These are phyloP conservation scores for Porcisia hertigi DNA, from an alignment of 208 protist genomes.

Conservation along the genomic window DNA sequence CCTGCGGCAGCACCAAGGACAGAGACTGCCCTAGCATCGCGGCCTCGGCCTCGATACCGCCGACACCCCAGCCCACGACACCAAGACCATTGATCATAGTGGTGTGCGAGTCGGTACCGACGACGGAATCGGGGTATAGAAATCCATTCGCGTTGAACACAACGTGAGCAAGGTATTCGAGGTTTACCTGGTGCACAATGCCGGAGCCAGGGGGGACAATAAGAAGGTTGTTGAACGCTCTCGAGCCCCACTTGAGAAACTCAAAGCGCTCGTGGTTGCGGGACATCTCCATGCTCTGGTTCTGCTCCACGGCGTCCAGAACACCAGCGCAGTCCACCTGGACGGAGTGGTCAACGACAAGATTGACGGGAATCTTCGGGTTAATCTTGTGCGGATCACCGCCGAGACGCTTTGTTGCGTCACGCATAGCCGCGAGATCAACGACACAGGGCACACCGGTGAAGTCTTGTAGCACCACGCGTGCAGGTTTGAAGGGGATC, in stretches of 20 bases:
- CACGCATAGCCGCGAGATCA: constrained; percentile 96
- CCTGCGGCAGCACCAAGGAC: constrained; percentile 94
- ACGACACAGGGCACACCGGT: constrained; percentile 96
- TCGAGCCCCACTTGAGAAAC: constrained; percentile 97
- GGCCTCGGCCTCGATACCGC: constrained; percentile 97
- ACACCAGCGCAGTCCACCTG: constrained; percentile 90
- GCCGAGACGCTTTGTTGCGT: constrained; percentile 91
- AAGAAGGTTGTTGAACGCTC: constrained; percentile 93
- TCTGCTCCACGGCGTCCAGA: constrained; percentile 81
- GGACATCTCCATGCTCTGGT: constrained; percentile 95
- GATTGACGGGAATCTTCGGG: constrained; percentile 95
- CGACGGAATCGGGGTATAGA: constrained; percentile 97
- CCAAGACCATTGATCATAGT: constrained; percentile 98
- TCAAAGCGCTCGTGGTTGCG: constrained; percentile 96
- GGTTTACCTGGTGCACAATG: constrained; percentile 98
- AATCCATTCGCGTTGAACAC: constrained; percentile 93
- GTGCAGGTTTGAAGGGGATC: constrained; percentile 96
- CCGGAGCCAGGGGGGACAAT: constrained; percentile 97
- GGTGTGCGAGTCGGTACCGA: constrained; percentile 97
- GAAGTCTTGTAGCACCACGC: constrained; percentile 96
- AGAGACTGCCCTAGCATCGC: constrained; percentile 96
- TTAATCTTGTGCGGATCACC: constrained; percentile 94
- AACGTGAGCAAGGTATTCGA: constrained; percentile 95
- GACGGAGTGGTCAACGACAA: constrained; percentile 97
- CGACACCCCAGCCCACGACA: constrained; percentile 96